phyloP scores from a whole-genome alignment of 2,329 filamentous ascomycete genomes.

The Pseudopithomyces chartarum region DNA sequence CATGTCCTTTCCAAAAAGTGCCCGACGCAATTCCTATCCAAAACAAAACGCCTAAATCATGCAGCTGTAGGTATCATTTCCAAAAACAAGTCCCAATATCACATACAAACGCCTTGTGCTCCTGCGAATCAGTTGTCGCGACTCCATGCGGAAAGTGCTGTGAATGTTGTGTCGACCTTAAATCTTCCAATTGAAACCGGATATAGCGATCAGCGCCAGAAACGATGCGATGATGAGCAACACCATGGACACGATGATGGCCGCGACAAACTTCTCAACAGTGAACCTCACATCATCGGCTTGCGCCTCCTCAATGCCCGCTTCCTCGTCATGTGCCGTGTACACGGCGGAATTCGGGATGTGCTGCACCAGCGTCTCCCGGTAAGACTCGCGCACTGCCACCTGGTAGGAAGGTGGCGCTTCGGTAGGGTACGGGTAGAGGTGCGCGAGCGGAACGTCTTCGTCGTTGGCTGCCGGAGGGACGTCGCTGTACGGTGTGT shows the following conservation, averaged over 20 bases:
- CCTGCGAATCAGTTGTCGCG: neutral
- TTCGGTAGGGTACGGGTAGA: constrained; percentile 30
- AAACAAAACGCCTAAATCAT: constrained; percentile 13
- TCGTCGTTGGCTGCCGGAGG: constrained; percentile 19
- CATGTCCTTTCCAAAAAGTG: constrained; percentile 3
- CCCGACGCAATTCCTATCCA: neutral
- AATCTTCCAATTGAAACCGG: constrained; percentile 5
- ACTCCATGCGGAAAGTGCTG: neutral
- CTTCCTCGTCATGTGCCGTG: constrained; percentile 19
- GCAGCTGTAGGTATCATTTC: constrained; percentile 12
- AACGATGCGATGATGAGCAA: constrained; percentile 26
- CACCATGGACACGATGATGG: constrained; percentile 26
- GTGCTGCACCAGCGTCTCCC: constrained; percentile 31
- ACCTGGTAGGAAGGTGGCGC: constrained; percentile 34
- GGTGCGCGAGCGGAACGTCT: constrained; percentile 35
- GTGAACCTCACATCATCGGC: constrained; percentile 30
- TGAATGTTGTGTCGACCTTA: neutral
- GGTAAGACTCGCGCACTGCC: constrained; percentile 30
- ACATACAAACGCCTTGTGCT: neutral
- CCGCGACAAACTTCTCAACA: constrained; percentile 31
- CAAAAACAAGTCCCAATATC: neutral
- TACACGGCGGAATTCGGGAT: constrained; percentile 16
- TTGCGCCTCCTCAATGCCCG: constrained; percentile 12
- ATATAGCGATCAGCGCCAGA: constrained; percentile 17
- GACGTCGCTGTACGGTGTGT: constrained; percentile 16